Percentiles rank a stretch among this genome's conserved stretches.
phyloP scores from a whole-genome alignment of 73 alveolate genomes.

The Loxodes magnus region DNA sequence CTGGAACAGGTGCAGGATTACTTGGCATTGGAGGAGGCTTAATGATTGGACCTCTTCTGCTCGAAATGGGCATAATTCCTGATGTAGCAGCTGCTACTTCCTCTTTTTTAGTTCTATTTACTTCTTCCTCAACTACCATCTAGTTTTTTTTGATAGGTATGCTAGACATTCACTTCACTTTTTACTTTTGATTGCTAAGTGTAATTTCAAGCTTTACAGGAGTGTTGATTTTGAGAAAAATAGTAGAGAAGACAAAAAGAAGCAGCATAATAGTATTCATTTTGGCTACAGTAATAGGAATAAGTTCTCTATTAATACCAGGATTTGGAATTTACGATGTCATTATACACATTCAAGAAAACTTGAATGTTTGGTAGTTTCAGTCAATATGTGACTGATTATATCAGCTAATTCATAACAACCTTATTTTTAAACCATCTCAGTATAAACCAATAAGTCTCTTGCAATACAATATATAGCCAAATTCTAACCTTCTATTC shows the following conservation, averaged over 20 bases:
- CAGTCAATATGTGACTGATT: too few species aligned
- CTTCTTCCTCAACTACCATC: constrained; percentile 40
- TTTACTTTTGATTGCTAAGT: background rate
- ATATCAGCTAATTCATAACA: too few species aligned
- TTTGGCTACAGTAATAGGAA: too few species aligned
- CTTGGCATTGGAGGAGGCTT: constrained; percentile 70
- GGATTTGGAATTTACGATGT: too few species aligned
- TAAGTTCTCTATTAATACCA: too few species aligned
- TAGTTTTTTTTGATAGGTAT: constrained; percentile 44
- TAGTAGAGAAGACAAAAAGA: constrained; percentile 7
- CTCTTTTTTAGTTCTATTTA: constrained; percentile 42
- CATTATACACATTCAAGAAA: too few species aligned
- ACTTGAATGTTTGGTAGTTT: too few species aligned
- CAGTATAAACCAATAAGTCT: too few species aligned
- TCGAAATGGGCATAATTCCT: constrained; percentile 44
- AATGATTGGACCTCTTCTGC: constrained; percentile 42
- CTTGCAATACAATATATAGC: too few species aligned
- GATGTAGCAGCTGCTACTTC: constrained; percentile 55
- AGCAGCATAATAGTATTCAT: background rate
- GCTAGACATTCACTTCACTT: constrained; percentile 33
- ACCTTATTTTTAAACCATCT: too few species aligned
- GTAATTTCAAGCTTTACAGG: constrained; percentile 2
- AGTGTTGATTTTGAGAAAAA: background rate
- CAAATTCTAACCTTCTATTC: too few species aligned
- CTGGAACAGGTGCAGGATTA: constrained; percentile 44